Conservation (phyloP, 192 early-diverging fungal species). For the Coemansia sp. region DNA sequence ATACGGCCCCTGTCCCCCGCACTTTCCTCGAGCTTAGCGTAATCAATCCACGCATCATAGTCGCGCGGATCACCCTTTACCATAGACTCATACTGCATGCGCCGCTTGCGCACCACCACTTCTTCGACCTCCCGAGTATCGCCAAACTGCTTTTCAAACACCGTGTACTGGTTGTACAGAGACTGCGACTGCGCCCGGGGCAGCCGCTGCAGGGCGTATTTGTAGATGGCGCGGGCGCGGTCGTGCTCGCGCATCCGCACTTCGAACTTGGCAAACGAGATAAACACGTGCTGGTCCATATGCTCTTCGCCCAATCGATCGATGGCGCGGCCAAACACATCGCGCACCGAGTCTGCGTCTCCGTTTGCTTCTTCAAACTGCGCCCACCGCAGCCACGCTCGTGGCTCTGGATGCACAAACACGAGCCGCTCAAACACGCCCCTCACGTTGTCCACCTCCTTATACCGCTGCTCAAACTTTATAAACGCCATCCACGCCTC, state of each 20-base stretch:
- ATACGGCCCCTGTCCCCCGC: conserved; percentile 66
- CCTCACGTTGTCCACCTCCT: conserved; percentile 79
- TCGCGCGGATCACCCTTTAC: conserved; percentile 75
- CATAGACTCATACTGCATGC: conserved; percentile 85
- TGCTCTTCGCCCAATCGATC: conserved; percentile 84
- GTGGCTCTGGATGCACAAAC: conserved; percentile 83
- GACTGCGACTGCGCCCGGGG: conserved; percentile 81
- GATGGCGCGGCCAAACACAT: conserved; percentile 86
- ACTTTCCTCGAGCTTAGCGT: conserved; percentile 83
- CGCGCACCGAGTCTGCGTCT: conserved; percentile 67
- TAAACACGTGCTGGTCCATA: conserved; percentile 91
- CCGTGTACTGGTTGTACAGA: conserved; percentile 90
- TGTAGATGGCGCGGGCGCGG: conserved; percentile 93
- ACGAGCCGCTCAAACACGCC: conserved; percentile 85
- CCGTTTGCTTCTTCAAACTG: conserved; percentile 90
- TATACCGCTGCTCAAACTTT: conserved; percentile 89
- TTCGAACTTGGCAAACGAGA: conserved; percentile 97
- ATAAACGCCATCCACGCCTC: conserved; percentile 94
- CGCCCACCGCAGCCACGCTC: conserved; percentile 96
- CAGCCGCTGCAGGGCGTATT: conserved; percentile 87
- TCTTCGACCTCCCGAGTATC: conserved; percentile 84
- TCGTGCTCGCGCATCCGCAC: conserved; percentile 85
- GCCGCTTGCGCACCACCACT: conserved; percentile 84
- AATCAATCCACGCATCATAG: conserved; percentile 99
- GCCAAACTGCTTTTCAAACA: conserved; percentile 97